A percentile compares a stretch with the other conserved stretches of the same genome.
Evolutionary conservation across 345 rosid genomes (phyloP).

Genomic region (Tarenaya hassleriana): DNA sequence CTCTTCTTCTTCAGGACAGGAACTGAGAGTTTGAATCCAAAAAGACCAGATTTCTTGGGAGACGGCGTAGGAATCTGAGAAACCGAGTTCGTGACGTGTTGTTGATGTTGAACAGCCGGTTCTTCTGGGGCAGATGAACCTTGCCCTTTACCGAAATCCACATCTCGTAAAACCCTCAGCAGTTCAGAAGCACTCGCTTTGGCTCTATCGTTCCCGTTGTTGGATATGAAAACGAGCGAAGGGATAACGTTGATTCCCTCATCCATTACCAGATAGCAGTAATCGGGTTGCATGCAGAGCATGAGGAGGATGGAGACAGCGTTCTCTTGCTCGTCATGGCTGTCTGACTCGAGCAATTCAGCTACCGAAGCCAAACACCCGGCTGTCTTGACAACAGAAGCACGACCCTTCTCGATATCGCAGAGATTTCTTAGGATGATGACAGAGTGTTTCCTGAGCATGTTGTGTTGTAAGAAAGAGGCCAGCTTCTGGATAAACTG

Average conservation of each 20-base stretch:
- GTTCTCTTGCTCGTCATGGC: slow-evolving; percentile 57
- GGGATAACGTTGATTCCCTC: slow-evolving; percentile 49
- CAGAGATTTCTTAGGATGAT: slow-evolving; percentile 48
- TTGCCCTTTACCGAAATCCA: slow-evolving; percentile 20
- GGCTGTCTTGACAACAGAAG: slow-evolving; percentile 46
- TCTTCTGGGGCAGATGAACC: slow-evolving; percentile 17
- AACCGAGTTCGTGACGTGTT: neutral
- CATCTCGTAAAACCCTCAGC: slow-evolving; percentile 55
- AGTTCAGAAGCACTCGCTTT: slow-evolving; percentile 53
- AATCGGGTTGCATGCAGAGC: slow-evolving; percentile 35
- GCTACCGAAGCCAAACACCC: slow-evolving; percentile 57
- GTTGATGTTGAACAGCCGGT: slow-evolving; percentile 2
- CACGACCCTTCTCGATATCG: slow-evolving; percentile 43
- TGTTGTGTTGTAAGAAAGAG: slow-evolving; percentile 38
- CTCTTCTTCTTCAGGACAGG: slow-evolving; percentile 37
- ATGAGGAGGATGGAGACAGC: slow-evolving; percentile 39
- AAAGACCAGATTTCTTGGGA: slow-evolving; percentile 35
- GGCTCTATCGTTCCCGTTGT: slow-evolving; percentile 58
- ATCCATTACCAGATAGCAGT: slow-evolving; percentile 55
- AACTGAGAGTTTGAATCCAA: slow-evolving; percentile 25
- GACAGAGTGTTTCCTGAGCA: slow-evolving; percentile 41
- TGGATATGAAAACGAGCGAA: slow-evolving; percentile 40
- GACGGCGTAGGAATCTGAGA: slow-evolving; percentile 17
- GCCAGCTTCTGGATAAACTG: slow-evolving; percentile 51
- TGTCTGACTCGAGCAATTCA: slow-evolving; percentile 48